Conservation (phyloP, 768 basidiomycete species). For the Mycena polygramma region DNA sequence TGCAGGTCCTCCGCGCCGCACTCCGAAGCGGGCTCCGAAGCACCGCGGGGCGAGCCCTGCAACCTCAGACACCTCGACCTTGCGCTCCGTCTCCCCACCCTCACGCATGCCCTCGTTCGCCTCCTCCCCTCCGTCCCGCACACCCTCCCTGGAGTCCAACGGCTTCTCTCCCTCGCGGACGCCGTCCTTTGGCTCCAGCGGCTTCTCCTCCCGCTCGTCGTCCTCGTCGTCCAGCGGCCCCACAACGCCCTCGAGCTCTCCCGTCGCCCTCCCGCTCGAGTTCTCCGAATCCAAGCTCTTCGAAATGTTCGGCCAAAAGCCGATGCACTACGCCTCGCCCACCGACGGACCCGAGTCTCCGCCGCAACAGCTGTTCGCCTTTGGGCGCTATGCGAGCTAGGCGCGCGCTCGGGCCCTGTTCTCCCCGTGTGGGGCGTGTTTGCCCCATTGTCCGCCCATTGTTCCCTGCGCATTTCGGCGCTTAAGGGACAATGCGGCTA, state of each 20-base stretch:
- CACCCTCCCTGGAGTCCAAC: slow-evolving; percentile 31
- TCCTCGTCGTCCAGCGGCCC: slow-evolving; percentile 33
- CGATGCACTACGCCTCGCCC: slow-evolving; percentile 7
- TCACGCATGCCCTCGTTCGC: slow-evolving; percentile 22
- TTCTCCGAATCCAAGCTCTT: not conserved
- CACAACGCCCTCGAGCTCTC: slow-evolving; percentile 28
- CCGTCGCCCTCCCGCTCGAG: slow-evolving; percentile 26
- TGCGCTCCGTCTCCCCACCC: slow-evolving; percentile 19
- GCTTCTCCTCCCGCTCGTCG: slow-evolving; percentile 26
- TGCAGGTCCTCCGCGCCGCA: slow-evolving; percentile 30
- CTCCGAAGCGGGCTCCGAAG: slow-evolving; percentile 22
- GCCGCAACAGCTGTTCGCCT: slow-evolving; percentile 19
- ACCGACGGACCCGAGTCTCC: slow-evolving; percentile 15
- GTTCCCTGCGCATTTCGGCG: not conserved
- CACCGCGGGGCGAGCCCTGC: slow-evolving; percentile 30
- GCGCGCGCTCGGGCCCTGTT: not conserved
- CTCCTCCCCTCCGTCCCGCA: slow-evolving; percentile 29
- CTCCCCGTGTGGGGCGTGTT: not conserved
- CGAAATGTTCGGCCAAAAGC: slow-evolving; percentile 14
- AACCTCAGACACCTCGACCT: slow-evolving; percentile 18
- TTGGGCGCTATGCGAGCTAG: slow-evolving; percentile 20
- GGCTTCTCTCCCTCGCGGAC: slow-evolving; percentile 30
- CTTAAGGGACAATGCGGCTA: not conserved
- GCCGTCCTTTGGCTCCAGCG: slow-evolving; percentile 30
- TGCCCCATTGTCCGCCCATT: slow-evolving; percentile 22